Base-by-base conservation (phyloP, 1,284 basidiomycete genomes). In the Fistulina hepatica region DNA sequence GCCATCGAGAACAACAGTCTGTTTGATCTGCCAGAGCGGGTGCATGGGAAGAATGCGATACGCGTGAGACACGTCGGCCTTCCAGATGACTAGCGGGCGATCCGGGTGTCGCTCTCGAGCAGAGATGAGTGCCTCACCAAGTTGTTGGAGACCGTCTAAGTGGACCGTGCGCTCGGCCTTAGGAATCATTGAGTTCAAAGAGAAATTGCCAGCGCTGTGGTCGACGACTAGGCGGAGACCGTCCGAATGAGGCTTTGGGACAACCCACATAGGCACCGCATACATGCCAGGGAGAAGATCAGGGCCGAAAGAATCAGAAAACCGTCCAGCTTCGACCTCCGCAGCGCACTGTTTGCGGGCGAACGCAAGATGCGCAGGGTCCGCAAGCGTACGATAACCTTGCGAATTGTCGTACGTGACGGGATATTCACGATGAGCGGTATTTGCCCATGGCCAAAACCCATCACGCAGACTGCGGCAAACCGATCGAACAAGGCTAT, bases 261-360 rank as follows among this genome's bases (percentile, higher is more conserved):
- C 55, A 6, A 49, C 57, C 25, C 54, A 48, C 0, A 64, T 40
- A 0, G 61, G 60, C 41, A 57, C 52, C 21, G 44, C 47, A 34
- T 55, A 52, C 62, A 66, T 65, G 7, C 64, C 62, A 4, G 58
- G 60, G 2, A 64, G 48, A 5, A 65, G 53, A 4, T 54, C 41
- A 3, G 42, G 37, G 6, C 52, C 51, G 45, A 65, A 60, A 5
- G 52, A 23, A 2, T 31, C 22, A 2, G 63, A 64, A 41, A 52
- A 65, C 4, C 59, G 49, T 1, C 48, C 48, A 2, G 44, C 42
- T 0, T 7, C 22, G 1, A 55, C 40, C 41, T 65, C 61, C 15
- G 51, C 47, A 6, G 53, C 44, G 1, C 49, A 39, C 17, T 58
- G 53, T 11, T 44, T 31, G 32, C 19, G 24, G 16, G 63, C 20